Base-by-base conservation (phyloP, 345 rosid species). In the Salix viminalis region DNA sequence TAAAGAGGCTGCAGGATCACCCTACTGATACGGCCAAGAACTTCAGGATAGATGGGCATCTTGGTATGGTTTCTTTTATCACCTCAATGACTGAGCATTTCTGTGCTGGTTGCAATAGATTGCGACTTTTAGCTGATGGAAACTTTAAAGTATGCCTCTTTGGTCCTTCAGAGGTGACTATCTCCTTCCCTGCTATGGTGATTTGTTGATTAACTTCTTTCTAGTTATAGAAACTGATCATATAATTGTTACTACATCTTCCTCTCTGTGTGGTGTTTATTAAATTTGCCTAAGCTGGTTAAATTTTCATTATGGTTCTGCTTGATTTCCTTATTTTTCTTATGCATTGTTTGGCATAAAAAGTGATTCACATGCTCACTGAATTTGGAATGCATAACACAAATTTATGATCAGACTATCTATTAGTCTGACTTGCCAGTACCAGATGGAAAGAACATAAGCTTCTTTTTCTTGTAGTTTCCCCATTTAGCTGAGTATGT, bases 111-210 rank as follows among this genome's bases (percentile, higher is more conserved):
- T 96, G 98, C 90, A 93, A 91, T 85, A 88, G 99, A 82, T 82
- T 96, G 87, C 89, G 98, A 79, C 94, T 93, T 78, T 88, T 96
- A 77, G 98, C 99, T 10, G 96, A 96, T 87, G 99, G 99, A 67
- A 96, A 93, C 89, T 91, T 93, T 80, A 93, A 96, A 93, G 97
- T 96, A n/a, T 96, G 99, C 87, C 90, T 96, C 83, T 96, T 96
- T 61, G 98, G 98, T 79, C 97, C 99, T 74, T 86, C 98, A 54
- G 99, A 93, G 97, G 97, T 90, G 79, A 50, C 44, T 24, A 30
- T 65, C 32, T 66, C n/a, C 36, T 21, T n/a, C 10, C n/a, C 8
- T 9, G 24, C 56, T 34, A 37, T 23, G 48, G 13, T 15, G 41
- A 26, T 71, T 50, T 37, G 19, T 70, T 70, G 39, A 16, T 44